A percentile compares a stretch with the other conserved stretches of the same genome.
phyloP scores from a whole-genome alignment of 2,329 filamentous ascomycete genomes.

The Colletotrichum sp. region DNA sequence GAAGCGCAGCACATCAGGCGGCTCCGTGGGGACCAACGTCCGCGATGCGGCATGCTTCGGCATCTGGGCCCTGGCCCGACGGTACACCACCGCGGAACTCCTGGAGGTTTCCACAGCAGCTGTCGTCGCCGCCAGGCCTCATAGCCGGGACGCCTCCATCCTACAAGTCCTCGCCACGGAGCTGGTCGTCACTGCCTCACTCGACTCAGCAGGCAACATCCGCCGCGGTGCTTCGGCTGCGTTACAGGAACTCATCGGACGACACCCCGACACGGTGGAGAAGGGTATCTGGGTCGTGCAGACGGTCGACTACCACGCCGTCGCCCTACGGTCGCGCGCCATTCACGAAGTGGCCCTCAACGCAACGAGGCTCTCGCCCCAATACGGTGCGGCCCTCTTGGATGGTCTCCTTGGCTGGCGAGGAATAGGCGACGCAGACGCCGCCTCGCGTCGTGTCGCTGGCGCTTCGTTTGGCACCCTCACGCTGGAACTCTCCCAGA shows the following conservation, averaged over 20 bases:
- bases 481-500: conserved; percentile 41
- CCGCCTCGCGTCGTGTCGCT: conserved; percentile 72
- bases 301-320: conserved; percentile 88
- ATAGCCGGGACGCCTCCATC: conserved; percentile 50
- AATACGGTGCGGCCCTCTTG: conserved; percentile 73
- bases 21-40: conserved; percentile 85
- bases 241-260: conserved; percentile 89
- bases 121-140: conserved; percentile 42
- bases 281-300: conserved; percentile 88
- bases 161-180: conserved; percentile 82
- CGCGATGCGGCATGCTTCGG: conserved; percentile 96
- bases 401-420: conserved; percentile 81
- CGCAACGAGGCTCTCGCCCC: conserved; percentile 69
- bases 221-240: conserved; percentile 90
- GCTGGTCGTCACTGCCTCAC: conserved; percentile 78
- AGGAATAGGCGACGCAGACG: conserved; percentile 82
- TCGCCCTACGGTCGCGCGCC: conserved; percentile 84
- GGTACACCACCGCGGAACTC: conserved; percentile 83
- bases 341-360: conserved; percentile 76
- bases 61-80: conserved; percentile 88
- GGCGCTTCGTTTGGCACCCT: conserved; percentile 71
- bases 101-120: conserved; percentile 60
- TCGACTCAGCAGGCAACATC: conserved; percentile 93
- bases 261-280: conserved; percentile 84
- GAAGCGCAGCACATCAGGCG: conserved; percentile 83